A percentile compares a stretch with the other conserved stretches of the same genome.
Evolutionary conservation across 2,329 filamentous ascomycete genomes (phyloP).

Genomic region (Zasmidium angulare): DNA sequence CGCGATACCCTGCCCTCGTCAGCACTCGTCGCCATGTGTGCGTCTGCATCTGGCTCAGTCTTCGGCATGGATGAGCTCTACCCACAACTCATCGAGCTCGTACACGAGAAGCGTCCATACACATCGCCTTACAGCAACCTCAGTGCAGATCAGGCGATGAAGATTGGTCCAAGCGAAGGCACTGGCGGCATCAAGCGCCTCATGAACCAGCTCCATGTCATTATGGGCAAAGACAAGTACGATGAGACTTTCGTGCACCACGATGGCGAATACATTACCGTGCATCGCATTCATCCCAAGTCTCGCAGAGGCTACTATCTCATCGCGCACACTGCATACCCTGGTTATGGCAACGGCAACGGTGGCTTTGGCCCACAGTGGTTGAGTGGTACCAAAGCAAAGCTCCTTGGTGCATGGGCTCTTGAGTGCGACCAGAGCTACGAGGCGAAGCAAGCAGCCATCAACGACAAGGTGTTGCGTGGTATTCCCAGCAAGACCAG

Average conservation of each 20-base stretch:
- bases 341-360: slow-evolving; percentile 82
- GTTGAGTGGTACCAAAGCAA: slow-evolving; percentile 79
- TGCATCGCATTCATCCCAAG: slow-evolving; percentile 89
- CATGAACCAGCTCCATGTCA: slow-evolving; percentile 88
- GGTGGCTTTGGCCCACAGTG: slow-evolving; percentile 76
- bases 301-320: slow-evolving; percentile 93
- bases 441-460: slow-evolving; percentile 63
- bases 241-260: slow-evolving; percentile 96
- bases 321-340: slow-evolving; percentile 94
- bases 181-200: slow-evolving; percentile 91
- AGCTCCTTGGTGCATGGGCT: slow-evolving; percentile 86
- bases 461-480: slow-evolving; percentile 69
- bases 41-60: slow-evolving; percentile 89
- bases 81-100: slow-evolving; percentile 86
- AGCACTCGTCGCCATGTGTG: slow-evolving; percentile 92
- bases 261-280: slow-evolving; percentile 92
- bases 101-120: slow-evolving; percentile 84
- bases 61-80: slow-evolving; percentile 99
- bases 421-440: slow-evolving; percentile 81
- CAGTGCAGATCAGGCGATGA: slow-evolving; percentile 48
- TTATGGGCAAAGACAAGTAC: slow-evolving; percentile 94
- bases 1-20: slow-evolving; percentile 92
- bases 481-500: slow-evolving; percentile 83
- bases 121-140: slow-evolving; percentile 69
- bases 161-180: slow-evolving; percentile 70